Conservation (phyloP, 371 early-diverging fungal genomes). For the Amoeboaphelidium occidentale region DNA sequence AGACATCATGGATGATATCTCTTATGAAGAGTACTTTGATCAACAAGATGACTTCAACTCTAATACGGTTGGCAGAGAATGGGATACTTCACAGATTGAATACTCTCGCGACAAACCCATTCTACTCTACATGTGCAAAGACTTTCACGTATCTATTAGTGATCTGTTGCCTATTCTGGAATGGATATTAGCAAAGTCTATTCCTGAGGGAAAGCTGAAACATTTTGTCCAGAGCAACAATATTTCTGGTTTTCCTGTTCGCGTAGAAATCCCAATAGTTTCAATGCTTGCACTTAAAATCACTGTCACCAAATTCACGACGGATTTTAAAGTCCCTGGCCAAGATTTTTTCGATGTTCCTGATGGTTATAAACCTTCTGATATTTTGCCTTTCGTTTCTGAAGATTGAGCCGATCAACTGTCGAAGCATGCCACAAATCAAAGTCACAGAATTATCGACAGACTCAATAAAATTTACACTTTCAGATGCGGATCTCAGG, state of each 20-base stretch:
- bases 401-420: too few species aligned
- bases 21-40: neutral
- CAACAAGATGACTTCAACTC: neutral
- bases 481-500: conserved; percentile 26
- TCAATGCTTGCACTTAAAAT: neutral
- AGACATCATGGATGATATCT: neutral
- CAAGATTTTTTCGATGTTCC: too few species aligned
- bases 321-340: too few species aligned
- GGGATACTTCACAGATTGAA: neutral
- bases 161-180: neutral
- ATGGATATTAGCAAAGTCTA: neutral
- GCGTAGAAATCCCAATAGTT: neutral
- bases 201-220: neutral
- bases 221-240: neutral
- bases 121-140: neutral
- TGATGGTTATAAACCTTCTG: too few species aligned
- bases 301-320: neutral
- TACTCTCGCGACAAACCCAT: neutral
- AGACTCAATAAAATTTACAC: conserved; percentile 1
- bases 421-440: too few species aligned
- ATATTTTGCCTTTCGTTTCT: too few species aligned
- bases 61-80: neutral
- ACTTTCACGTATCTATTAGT: neutral
- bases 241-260: neutral
- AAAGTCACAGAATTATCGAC: neutral